Percentiles rank a stretch among this genome's conserved stretches.
These are phyloP conservation scores for Astraeus odoratus DNA, from an alignment of 768 basidiomycete species.

Conservation along the genomic window DNA sequence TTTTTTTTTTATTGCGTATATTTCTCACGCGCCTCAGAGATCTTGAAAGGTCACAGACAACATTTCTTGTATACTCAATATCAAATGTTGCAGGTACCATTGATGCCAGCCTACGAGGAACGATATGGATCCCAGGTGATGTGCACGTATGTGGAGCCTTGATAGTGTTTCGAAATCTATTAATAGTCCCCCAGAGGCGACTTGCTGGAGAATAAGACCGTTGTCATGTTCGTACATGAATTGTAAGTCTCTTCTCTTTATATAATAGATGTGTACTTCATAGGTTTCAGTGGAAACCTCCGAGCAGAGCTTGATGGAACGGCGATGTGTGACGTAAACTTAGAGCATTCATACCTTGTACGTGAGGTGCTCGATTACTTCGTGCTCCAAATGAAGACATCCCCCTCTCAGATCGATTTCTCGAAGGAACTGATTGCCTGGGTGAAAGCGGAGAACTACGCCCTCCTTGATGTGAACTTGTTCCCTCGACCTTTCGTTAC, in stretches of 20 bases:
- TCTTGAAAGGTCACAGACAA: conserved; percentile 86
- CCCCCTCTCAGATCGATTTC: conserved; percentile 70
- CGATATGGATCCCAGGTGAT: conserved; percentile 79
- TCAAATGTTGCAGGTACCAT: conserved; percentile 74
- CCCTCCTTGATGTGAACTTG: conserved; percentile 83
- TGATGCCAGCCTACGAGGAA: conserved; percentile 63
- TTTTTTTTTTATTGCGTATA: no score
- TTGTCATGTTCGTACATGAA: conserved; percentile 90
- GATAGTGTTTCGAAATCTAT: not conserved
- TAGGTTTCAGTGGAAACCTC: conserved; percentile 67
- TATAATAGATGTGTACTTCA: not conserved
- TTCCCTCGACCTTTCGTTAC: conserved; percentile 49
- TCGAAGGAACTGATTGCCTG: conserved; percentile 76
- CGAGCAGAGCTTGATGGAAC: conserved; percentile 76
- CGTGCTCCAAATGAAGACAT: conserved; percentile 4
- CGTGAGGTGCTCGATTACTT: conserved; percentile 6
- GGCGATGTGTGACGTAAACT: conserved; percentile 60
- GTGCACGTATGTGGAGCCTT: conserved; percentile 66
- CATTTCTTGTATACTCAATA: conserved; percentile 72
- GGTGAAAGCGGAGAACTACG: conserved; percentile 60
- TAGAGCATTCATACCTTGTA: conserved; percentile 85
- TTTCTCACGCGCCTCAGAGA: conserved; percentile 39
- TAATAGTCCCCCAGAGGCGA: conserved; percentile 46
- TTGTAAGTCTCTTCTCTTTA: conserved; percentile 52
- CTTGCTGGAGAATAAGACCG: conserved; percentile 65